Conservation (phyloP, 192 early-diverging fungal genomes). For the Obelidium mucronatum region DNA sequence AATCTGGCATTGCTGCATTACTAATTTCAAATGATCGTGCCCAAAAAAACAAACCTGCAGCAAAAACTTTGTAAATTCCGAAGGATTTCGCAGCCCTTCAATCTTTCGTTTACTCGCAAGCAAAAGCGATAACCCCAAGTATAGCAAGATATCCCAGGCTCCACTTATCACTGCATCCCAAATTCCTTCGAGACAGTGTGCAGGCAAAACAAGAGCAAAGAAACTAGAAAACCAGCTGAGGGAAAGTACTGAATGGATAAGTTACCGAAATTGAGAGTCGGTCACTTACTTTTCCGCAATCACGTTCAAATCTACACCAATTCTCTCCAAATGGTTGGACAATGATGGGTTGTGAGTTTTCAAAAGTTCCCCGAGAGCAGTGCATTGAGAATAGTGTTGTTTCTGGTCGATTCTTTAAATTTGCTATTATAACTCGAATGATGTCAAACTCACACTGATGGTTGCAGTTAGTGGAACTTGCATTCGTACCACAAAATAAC, state of each 20-base stretch:
- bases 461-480: neutral
- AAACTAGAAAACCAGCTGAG: constrained; percentile 49
- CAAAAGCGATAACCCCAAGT: constrained; percentile 46
- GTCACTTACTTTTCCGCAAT: constrained; percentile 7
- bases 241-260: neutral
- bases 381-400: constrained; percentile 32
- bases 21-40: neutral
- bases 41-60: constrained; percentile 29
- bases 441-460: neutral
- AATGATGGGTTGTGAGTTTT: constrained; percentile 36
- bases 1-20: constrained; percentile 34
- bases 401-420: no score
- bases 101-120: constrained; percentile 48
- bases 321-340: constrained; percentile 25
- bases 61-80: constrained; percentile 40
- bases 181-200: constrained; percentile 47
- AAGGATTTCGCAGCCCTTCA: neutral
- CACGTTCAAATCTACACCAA: constrained; percentile 12
- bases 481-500: constrained; percentile 36
- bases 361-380: constrained; percentile 37
- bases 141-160: constrained; percentile 44
- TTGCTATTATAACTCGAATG: no score
- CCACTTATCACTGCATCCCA: constrained; percentile 44
- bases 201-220: constrained; percentile 44
- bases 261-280: neutral